Base-by-base conservation (phyloP, 1,284 basidiomycete species). In the Trichosporon faecale region DNA sequence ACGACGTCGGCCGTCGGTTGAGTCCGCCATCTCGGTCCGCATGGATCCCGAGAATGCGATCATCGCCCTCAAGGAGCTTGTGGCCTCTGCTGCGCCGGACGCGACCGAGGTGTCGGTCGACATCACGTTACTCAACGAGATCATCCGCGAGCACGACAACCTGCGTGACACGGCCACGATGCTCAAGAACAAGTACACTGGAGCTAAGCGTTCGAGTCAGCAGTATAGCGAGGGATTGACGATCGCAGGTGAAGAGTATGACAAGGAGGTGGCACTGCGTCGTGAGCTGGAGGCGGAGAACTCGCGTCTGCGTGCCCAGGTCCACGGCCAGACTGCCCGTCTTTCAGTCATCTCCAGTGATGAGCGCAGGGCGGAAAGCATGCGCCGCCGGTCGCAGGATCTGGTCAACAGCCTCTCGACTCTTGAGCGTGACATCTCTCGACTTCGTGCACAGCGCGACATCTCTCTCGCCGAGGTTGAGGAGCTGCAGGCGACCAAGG, bases 201-300 rank as follows among this genome's bases (percentile, higher is more conserved):
- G 91, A 31, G 90, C 94, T 78, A 94, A 93, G 92, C 86, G 93
- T 67, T 88, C 91, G 61, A 96, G 93, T 80, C 92, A 93, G 78
- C 92, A 94, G 76, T 95, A 93, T 75, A 92, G 95, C 70, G 92
- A 95, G 74, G 95, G 96, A 16, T 86, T 98, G 68, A 91, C 90
- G 0, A 92, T 95, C 52, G 95, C 96, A 1, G 92, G 94, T 74
- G 90, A 91, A 66, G 95, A 98, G 81, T 98, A 95, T 79, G 94
- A 97, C 80, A 89, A 89, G 69, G 95, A 98, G 82, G 87, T 94
- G 61, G 89, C 91, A 68, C 89, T 91, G 33, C 88, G 95, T 23
- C 89, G 91, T 25, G 95, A 97, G 74, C 92, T 93, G 2, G 95
- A 98, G 84, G 90, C 91, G 0, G 94, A 97, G 84, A 92, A 98